Conservation (phyloP, 2,329 filamentous ascomycete species). For the Ambrosiella xylebori region DNA sequence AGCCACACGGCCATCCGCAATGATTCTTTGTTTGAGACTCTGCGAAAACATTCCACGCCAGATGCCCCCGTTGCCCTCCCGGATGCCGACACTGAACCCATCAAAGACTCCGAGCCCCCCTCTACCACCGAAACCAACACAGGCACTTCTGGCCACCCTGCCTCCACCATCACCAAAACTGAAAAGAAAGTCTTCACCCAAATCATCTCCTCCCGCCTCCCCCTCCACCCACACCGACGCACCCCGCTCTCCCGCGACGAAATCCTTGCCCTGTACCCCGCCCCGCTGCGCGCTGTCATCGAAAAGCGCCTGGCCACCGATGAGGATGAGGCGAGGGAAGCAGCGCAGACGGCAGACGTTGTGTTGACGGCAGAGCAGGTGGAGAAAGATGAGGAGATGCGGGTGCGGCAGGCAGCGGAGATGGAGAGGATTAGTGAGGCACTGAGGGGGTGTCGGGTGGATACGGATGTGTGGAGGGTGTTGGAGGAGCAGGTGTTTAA, state of each 20-base stretch:
- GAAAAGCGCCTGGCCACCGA: slow-evolving; percentile 14
- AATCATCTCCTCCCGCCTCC: slow-evolving; percentile 25
- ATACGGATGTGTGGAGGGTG: slow-evolving; percentile 48
- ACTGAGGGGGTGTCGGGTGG: slow-evolving; percentile 39
- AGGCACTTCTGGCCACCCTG: slow-evolving; percentile 3
- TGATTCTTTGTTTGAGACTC: too few species aligned
- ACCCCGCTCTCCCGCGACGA: slow-evolving; percentile 17
- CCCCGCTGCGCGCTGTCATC: slow-evolving; percentile 24
- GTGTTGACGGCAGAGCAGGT: background rate
- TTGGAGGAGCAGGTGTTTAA: slow-evolving; percentile 51
- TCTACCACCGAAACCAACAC: background rate
- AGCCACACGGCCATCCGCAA: too few species aligned
- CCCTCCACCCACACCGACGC: background rate
- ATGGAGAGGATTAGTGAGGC: slow-evolving; percentile 33
- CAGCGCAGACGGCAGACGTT: background rate
- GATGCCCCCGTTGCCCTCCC: background rate
- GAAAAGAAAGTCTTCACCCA: slow-evolving; percentile 43
- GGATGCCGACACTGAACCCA: background rate
- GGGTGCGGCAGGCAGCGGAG: slow-evolving; percentile 18
- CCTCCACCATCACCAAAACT: slow-evolving; percentile 38
- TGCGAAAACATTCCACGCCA: too few species aligned
- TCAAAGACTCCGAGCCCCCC: background rate
- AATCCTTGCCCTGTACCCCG: slow-evolving; percentile 23
- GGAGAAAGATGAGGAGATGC: background rate
- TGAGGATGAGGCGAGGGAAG: slow-evolving; percentile 13